phyloP scores from a whole-genome alignment of 768 basidiomycete genomes.

The Pleurotus salmoneostramineus region DNA sequence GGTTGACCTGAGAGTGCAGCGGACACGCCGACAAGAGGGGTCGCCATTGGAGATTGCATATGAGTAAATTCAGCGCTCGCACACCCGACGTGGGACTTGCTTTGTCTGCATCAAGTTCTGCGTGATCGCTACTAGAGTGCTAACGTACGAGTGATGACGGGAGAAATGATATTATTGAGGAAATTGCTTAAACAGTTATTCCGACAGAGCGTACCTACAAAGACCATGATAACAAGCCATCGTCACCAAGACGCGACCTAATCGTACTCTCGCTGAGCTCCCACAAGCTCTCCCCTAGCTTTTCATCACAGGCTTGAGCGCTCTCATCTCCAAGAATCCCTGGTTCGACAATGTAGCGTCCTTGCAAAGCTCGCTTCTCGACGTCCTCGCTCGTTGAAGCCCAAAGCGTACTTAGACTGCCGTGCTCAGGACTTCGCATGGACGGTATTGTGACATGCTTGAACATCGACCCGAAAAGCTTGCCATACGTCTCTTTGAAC shows the following conservation, averaged over 20 bases:
- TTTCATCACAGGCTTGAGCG: neutral
- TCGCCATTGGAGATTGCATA: neutral
- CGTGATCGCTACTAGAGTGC: too few relatives aligned
- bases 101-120: too few relatives aligned
- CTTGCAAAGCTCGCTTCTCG: neutral
- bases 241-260: too few relatives aligned
- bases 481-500: conserved; percentile 2
- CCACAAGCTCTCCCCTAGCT: neutral
- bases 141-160: too few relatives aligned
- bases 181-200: too few relatives aligned
- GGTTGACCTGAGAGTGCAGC: conserved; percentile 24
- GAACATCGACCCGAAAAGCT: neutral
- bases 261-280: conserved; percentile 10
- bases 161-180: too few relatives aligned
- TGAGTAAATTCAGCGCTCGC: too few relatives aligned
- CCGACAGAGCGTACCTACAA: too few relatives aligned
- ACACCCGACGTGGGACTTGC: too few relatives aligned
- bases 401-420: conserved; percentile 2
- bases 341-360: neutral
- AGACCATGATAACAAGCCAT: too few relatives aligned
- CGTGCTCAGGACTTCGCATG: neutral
- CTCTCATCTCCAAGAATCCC: neutral
- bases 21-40: conserved; percentile 6
- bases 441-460: neutral
- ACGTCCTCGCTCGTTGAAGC: neutral